These are phyloP conservation scores for Porogramme epimiltina DNA, from an alignment of 1,284 basidiomycete genomes.

Conservation along the genomic window DNA sequence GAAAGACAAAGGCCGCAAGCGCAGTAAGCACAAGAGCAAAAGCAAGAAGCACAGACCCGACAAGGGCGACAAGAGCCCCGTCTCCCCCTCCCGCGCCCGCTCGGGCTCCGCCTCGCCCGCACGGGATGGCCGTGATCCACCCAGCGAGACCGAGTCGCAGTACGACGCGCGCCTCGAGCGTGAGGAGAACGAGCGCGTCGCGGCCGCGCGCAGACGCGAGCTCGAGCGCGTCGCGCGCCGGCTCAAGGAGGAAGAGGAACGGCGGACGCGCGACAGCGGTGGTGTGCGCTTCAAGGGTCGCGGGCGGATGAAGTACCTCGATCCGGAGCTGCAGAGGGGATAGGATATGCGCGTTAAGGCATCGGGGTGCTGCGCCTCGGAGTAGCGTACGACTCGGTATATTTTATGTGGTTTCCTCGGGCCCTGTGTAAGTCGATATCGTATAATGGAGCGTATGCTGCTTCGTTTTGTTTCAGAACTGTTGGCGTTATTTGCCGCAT, in stretches of 20 bases:
- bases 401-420: too few relatives aligned
- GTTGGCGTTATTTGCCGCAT: too few relatives aligned
- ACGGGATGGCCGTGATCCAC: conserved; percentile 37
- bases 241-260: conserved; percentile 37
- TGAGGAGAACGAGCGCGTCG: conserved; percentile 66
- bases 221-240: conserved; percentile 50
- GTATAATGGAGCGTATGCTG: too few relatives aligned
- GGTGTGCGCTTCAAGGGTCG: conserved; percentile 71
- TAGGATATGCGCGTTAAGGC: background rate
- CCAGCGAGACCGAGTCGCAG: conserved; percentile 61
- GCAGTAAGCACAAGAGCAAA: conserved; percentile 34
- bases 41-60: conserved; percentile 28
- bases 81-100: conserved; percentile 14
- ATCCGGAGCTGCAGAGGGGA: conserved; percentile 50
- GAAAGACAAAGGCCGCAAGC: conserved; percentile 27
- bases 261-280: conserved; percentile 32
- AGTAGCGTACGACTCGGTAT: too few relatives aligned
- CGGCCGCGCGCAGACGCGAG: conserved; percentile 46
- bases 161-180: conserved; percentile 72
- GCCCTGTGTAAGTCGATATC: too few relatives aligned
- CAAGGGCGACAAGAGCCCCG: conserved; percentile 14
- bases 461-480: too few relatives aligned
- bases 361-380: background rate
- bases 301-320: conserved; percentile 68
- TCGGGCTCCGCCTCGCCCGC: background rate